These are phyloP conservation scores for Conidiobolus incongruus DNA, from an alignment of 371 early-diverging fungal genomes.

Conservation along the genomic window DNA sequence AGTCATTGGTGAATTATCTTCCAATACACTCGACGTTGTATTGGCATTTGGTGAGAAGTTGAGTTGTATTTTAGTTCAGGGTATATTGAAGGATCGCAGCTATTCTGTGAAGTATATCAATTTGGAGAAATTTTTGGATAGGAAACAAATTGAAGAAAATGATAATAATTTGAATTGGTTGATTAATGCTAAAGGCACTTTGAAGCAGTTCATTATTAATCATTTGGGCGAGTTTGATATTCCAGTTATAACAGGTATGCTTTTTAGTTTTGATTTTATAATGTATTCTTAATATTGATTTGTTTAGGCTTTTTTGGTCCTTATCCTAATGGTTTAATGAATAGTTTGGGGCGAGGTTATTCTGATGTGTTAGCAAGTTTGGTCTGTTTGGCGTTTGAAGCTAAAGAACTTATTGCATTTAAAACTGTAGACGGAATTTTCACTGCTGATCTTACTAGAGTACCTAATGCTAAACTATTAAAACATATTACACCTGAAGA, in stretches of 20 bases:
- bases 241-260: not conserved
- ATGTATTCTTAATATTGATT: not conserved
- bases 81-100: constrained; percentile 8
- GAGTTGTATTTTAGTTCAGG: constrained; percentile 42
- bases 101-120: not conserved
- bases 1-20: constrained; percentile 89
- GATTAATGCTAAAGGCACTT: not conserved
- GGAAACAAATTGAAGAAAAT: constrained; percentile 9
- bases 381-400: constrained; percentile 67
- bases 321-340: constrained; percentile 80
- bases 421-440: constrained; percentile 98
- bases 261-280: not conserved
- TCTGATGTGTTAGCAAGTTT: constrained; percentile 94
- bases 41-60: constrained; percentile 85
- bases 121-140: not conserved
- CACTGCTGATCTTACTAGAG: constrained; percentile 94
- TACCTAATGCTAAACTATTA: constrained; percentile 59
- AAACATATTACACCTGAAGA: constrained; percentile 88
- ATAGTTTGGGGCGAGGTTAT: constrained; percentile 90
- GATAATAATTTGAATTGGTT: constrained; percentile 3
- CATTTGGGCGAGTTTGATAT: not conserved
- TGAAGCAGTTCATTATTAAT: not conserved
- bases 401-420: constrained; percentile 87
- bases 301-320: constrained; percentile 68
- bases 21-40: constrained; percentile 81